Percentiles rank a stretch among this genome's conserved stretches.
phyloP scores from a whole-genome alignment of 345 rosid genomes.

The Trapa incisa region DNA sequence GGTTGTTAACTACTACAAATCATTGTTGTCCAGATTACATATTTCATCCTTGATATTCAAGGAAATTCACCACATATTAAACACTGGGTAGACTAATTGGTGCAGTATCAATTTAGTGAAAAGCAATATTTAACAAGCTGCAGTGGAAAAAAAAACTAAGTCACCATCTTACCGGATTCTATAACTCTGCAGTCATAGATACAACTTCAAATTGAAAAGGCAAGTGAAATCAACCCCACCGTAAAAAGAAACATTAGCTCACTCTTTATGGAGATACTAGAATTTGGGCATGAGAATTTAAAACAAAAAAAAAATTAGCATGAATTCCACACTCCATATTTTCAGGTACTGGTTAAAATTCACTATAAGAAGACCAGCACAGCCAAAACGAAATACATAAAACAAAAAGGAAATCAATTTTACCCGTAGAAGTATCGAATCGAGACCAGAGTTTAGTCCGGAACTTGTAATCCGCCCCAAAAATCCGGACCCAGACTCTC shows the following conservation, averaged over 20 bases:
- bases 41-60: background rate
- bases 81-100: background rate
- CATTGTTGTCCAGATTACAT: background rate
- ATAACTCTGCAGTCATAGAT: background rate
- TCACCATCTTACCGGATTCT: background rate
- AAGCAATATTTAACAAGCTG: background rate
- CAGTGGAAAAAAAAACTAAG: background rate
- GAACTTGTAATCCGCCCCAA: conserved; percentile 61
- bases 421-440: conserved; percentile 75
- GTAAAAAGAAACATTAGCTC: background rate
- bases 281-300: background rate
- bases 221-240: background rate
- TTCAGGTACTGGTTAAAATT: too few relatives aligned
- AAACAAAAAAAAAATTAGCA: background rate
- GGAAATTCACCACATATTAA: background rate
- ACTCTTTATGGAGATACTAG: background rate
- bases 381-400: background rate
- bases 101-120: too few relatives aligned
- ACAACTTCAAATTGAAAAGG: background rate
- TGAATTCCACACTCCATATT: background rate
- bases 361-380: background rate
- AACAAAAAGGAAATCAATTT: background rate
- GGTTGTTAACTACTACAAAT: background rate
- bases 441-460: conserved; percentile 91
- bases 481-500: conserved; percentile 81